phyloP scores from a whole-genome alignment of 495 filamentous ascomycete species.

The Neurospora sp. region DNA sequence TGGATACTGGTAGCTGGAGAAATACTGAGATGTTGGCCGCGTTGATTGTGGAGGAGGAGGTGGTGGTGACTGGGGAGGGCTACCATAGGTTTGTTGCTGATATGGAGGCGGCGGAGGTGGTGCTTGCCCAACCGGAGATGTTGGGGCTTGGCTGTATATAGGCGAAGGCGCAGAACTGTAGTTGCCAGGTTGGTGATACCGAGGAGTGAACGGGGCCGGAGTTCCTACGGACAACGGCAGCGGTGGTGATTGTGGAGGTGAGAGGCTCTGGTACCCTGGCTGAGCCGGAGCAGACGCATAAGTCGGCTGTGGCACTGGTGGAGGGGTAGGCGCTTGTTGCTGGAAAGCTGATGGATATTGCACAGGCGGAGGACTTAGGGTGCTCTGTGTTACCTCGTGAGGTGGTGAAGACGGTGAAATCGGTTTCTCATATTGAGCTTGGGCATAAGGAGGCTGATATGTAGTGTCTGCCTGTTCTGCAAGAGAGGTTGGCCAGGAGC shows the following conservation, averaged over 20 bases:
- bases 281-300: background rate
- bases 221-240: background rate
- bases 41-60: background rate
- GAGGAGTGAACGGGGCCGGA: background rate
- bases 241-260: background rate
- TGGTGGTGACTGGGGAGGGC: background rate
- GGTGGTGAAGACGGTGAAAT: background rate
- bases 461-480: background rate
- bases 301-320: background rate
- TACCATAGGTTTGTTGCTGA: background rate
- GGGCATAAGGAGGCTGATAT: background rate
- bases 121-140: background rate
- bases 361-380: background rate
- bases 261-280: background rate
- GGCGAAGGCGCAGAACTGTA: background rate
- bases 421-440: background rate
- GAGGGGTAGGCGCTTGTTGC: background rate
- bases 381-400: background rate
- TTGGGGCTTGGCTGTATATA: background rate
- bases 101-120: background rate
- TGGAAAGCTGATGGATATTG: background rate
- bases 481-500: background rate
- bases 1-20: background rate
- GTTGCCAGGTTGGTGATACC: background rate
- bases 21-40: background rate